Base-by-base conservation (phyloP, 441 rosid genomes). In the Brassica hybrid region DNA sequence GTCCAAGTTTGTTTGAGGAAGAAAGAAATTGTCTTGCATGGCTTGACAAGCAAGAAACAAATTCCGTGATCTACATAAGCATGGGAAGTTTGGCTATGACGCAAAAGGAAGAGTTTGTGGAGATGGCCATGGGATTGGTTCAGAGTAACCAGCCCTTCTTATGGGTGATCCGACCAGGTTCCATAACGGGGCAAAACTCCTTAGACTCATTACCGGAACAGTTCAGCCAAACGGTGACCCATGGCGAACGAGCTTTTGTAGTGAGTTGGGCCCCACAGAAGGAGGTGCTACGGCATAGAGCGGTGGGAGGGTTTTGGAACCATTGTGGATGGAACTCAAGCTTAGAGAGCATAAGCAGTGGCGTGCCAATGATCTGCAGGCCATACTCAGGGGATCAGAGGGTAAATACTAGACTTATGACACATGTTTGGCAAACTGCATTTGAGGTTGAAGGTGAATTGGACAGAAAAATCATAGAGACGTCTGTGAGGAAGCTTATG, bases 181-280 rank as follows among this genome's bases (percentile, higher is more conserved):
- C 76, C 1, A 36, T 80, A 7, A 27, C 2, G 2, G 83, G 80
- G 21, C 69, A 48, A 0, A 52, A 72, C 4, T 75, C 76, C 58
- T 10, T 60, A 17, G 83, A 77, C 13, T 50, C 50, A 9, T 41
- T 83, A 50, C 79, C 82, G 0, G 62, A 67, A 12, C 77, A 65
- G 45, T 76, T 86, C 21, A 57, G 4, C 16, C 69, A 75, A 36
- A 30, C 16, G 0, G 50, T 78, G 11, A 67, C 58, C n/a, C 63
- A 58, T 58, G 82, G 63, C 19, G 87, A 84, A 3, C 52, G 59
- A 63, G 91, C 90, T 7, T 23, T 73, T 7, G 72, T 84, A 68
- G 80, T 88, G 27, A 19, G 14, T 7, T 85, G 90, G 95, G 86
- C 85, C 0, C 85, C 93, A 6, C 91, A 88, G 34, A 25, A 54